Evolutionary conservation across 345 rosid species (phyloP).

Genomic region (Hevea brasiliensis): DNA sequence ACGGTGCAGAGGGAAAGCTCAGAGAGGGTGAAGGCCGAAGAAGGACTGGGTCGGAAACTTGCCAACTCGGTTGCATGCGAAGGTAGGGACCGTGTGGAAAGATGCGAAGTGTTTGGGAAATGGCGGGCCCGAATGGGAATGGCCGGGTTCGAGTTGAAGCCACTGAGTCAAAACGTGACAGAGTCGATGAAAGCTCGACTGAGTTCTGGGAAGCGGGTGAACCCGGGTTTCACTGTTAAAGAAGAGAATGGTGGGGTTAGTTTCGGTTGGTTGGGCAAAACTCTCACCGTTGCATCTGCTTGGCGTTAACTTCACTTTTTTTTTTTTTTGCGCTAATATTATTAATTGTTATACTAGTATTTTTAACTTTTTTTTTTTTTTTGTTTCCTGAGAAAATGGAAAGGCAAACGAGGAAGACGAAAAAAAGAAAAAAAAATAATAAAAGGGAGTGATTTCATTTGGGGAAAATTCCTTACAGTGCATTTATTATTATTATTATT

Average conservation of each 20-base stretch:
- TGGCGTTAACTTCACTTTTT: constrained; percentile 69
- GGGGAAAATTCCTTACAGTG: constrained; percentile 22
- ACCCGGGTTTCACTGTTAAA: constrained; percentile 71
- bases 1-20: constrained; percentile 39
- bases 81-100: constrained; percentile 76
- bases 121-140: constrained; percentile 93
- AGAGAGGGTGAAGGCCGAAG: constrained; percentile 58
- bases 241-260: constrained; percentile 79
- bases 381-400: constrained; percentile 39
- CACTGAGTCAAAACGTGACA: constrained; percentile 49
- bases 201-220: constrained; percentile 42
- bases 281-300: constrained; percentile 92
- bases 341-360: constrained; percentile 30
- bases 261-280: constrained; percentile 88
- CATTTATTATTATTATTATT: neutral
- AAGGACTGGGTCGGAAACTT: constrained; percentile 63
- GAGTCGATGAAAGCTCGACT: constrained; percentile 61
- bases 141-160: constrained; percentile 82
- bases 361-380: constrained; percentile 26
- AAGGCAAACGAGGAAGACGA: constrained; percentile 19
- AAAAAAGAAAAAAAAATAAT: constrained; percentile 33
- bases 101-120: constrained; percentile 95
- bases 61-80: constrained; percentile 83
- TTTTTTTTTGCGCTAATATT: constrained; percentile 12
- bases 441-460: constrained; percentile 40